These are phyloP conservation scores for Sordariomycetes sp. DNA, from an alignment of 2,329 filamentous ascomycete genomes.

Conservation along the genomic window DNA sequence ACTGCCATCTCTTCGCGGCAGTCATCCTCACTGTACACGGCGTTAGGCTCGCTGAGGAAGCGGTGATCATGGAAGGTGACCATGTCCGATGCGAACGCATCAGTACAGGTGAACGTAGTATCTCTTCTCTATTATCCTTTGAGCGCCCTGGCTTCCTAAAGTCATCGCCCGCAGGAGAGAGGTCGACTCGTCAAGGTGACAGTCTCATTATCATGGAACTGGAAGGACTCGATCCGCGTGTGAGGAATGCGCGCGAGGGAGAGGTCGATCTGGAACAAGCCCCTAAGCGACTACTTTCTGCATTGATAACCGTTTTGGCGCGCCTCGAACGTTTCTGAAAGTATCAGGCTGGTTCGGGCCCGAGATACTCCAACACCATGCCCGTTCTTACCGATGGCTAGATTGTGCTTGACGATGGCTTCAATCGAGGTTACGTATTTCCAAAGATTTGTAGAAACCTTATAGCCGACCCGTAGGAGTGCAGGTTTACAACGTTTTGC, in stretches of 20 bases:
- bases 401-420: no score
- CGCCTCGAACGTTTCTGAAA: no score
- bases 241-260: conserved; percentile 15
- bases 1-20: conserved; percentile 15
- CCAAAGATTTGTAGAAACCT: no score
- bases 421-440: no score
- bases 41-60: conserved; percentile 13
- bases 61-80: conserved; percentile 12
- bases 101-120: conserved; percentile 16
- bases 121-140: conserved; percentile 14
- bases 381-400: no score
- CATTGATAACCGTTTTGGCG: conserved; percentile 14
- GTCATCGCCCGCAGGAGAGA: conserved; percentile 14
- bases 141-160: conserved; percentile 18
- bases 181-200: conserved; percentile 18
- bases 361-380: no score
- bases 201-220: conserved; percentile 14
- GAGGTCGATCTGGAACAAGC: conserved; percentile 15
- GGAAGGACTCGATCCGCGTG: conserved; percentile 14
- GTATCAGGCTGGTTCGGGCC: no score
- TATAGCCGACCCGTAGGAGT: no score
- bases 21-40: conserved; percentile 11
- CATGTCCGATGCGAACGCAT: conserved; percentile 13
- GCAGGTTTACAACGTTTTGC: no score
- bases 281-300: conserved; percentile 15